These are phyloP conservation scores for Halophytophthora batemanensis DNA, from an alignment of 352 stramenopile genomes.

Conservation along the genomic window DNA sequence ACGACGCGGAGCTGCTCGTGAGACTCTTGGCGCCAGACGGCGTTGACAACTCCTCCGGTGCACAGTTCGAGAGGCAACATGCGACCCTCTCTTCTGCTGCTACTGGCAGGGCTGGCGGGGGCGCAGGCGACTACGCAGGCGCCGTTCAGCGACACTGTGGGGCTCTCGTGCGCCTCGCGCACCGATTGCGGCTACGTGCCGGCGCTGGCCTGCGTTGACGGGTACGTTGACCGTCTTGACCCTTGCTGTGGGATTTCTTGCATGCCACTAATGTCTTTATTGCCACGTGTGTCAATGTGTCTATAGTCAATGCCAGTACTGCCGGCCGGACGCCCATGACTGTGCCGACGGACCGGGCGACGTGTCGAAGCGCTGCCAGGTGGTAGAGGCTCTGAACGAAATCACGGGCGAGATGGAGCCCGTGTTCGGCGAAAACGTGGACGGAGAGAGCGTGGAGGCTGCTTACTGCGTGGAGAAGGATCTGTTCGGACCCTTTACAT, in stretches of 20 bases:
- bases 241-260: background rate
- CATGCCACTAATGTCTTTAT: background rate
- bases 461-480: constrained; percentile 83
- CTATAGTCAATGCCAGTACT: constrained; percentile 76
- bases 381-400: constrained; percentile 28
- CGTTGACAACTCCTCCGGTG: no score
- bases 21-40: no score
- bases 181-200: constrained; percentile 76
- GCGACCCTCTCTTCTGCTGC: constrained; percentile 1
- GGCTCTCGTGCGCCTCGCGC: constrained; percentile 40
- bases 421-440: constrained; percentile 28
- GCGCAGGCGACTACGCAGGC: constrained; percentile 6
- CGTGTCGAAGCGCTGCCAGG: constrained; percentile 57
- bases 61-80: constrained; percentile 1
- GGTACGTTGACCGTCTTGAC: constrained; percentile 25
- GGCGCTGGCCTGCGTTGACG: constrained; percentile 59
- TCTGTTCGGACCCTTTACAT: constrained; percentile 73
- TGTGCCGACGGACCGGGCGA: constrained; percentile 45
- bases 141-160: constrained; percentile 34
- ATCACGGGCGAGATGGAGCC: constrained; percentile 35
- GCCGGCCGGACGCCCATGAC: constrained; percentile 41
- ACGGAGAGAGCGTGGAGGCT: constrained; percentile 28
- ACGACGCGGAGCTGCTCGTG: no score
- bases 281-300: constrained; percentile 1
- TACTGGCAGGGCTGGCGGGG: constrained; percentile 8